phyloP scores from a whole-genome alignment of 352 stramenopile species.

The Phytophthora parvispora region DNA sequence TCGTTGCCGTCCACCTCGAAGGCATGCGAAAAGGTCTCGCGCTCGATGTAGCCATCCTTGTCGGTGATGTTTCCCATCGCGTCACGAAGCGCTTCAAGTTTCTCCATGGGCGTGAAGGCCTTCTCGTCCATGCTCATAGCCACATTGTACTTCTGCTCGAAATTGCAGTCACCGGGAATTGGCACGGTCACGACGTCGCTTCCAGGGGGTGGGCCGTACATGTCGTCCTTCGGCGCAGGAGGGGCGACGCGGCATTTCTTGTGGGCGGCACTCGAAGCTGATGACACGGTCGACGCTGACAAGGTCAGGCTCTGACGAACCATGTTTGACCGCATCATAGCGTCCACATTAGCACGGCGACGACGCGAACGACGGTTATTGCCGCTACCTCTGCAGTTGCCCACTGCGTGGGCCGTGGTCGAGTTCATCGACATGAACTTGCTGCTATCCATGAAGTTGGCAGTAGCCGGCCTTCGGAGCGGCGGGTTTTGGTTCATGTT shows the following conservation, averaged over 20 bases:
- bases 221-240: conserved; percentile 19
- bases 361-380: conserved; percentile 34
- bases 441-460: conserved; percentile 68
- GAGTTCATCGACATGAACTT: conserved; percentile 53
- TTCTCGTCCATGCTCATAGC: conserved; percentile 65
- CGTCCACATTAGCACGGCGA: conserved; percentile 71
- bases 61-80: conserved; percentile 67
- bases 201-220: conserved; percentile 52
- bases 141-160: conserved; percentile 69
- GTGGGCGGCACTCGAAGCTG: conserved; percentile 21
- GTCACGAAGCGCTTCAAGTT: conserved; percentile 71
- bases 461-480: conserved; percentile 44
- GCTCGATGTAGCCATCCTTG: conserved; percentile 70
- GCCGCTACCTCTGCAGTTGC: conserved; percentile 26
- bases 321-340: conserved; percentile 76
- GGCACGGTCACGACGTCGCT: conserved; percentile 67
- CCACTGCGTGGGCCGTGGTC: conserved; percentile 37
- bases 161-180: conserved; percentile 68
- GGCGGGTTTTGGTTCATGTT: conserved; percentile 40
- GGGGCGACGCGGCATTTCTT: conserved; percentile 29
- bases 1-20: conserved; percentile 70
- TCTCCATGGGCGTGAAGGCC: conserved; percentile 51
- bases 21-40: conserved; percentile 73
- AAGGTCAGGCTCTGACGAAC: conserved; percentile 59
- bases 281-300: conserved; percentile 43